phyloP scores from a whole-genome alignment of 2,329 filamentous ascomycete species.

The Fonsecaea nubica region DNA sequence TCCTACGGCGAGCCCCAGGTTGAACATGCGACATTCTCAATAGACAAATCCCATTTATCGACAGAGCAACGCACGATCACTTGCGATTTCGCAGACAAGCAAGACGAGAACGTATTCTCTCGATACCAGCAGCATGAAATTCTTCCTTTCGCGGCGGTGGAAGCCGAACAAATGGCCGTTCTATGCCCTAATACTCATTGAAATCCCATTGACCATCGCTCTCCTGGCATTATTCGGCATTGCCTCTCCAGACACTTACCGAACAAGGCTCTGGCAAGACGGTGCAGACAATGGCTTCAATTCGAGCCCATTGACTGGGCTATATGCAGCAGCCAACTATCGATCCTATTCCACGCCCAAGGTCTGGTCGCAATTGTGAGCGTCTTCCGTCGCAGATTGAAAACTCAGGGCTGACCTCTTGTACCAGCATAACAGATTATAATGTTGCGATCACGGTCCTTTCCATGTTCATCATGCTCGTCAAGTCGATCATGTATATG shows the following conservation, averaged over 20 bases:
- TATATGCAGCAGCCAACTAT: conserved; percentile 68
- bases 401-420: conserved; percentile 1
- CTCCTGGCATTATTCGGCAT: conserved; percentile 67
- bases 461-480: conserved; percentile 66
- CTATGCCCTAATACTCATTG: conserved; percentile 60
- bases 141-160: conserved; percentile 62
- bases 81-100: conserved; percentile 4
- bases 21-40: conserved; percentile 21
- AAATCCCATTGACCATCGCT: conserved; percentile 64
- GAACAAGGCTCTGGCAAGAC: conserved; percentile 67
- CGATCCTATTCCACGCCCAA: conserved; percentile 59
- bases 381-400: neutral
- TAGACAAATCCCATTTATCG: neutral
- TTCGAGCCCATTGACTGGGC: conserved; percentile 61
- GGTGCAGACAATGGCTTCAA: conserved; percentile 68
- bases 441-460: conserved; percentile 68
- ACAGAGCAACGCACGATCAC: conserved; percentile 14
- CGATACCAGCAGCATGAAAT: conserved; percentile 27
- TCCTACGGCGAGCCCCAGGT: conserved; percentile 7
- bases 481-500: conserved; percentile 63
- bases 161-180: conserved; percentile 56
- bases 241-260: conserved; percentile 66
- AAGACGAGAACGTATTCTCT: neutral
- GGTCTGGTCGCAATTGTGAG: conserved; percentile 68
- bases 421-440: conserved; percentile 62